Conservation (phyloP, 1,284 basidiomycete species). For the Boletellus deceptivus region DNA sequence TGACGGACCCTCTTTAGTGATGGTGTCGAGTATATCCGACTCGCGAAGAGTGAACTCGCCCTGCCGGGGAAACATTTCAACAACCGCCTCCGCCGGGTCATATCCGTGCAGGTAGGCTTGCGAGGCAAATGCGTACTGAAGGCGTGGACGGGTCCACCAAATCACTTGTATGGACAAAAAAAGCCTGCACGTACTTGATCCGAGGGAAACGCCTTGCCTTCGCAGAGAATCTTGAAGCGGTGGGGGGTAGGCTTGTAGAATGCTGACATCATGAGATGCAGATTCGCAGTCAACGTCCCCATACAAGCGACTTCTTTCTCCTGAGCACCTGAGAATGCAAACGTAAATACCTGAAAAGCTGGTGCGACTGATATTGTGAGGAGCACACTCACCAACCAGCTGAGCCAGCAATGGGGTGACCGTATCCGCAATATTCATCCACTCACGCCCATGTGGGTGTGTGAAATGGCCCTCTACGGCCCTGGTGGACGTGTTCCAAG, state of each 20-base stretch:
- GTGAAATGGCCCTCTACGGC: conserved; percentile 91
- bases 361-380: background rate
- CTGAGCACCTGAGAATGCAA: conserved; percentile 63
- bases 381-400: conserved; percentile 65
- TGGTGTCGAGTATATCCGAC: conserved; percentile 81
- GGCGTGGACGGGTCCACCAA: conserved; percentile 8
- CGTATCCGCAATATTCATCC: conserved; percentile 79
- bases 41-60: conserved; percentile 89
- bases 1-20: conserved; percentile 69
- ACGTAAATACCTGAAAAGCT: conserved; percentile 15
- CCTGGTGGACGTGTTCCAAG: conserved; percentile 40
- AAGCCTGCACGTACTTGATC: conserved; percentile 67
- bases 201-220: conserved; percentile 92
- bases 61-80: conserved; percentile 76
- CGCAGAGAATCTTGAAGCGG: conserved; percentile 94
- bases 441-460: conserved; percentile 81
- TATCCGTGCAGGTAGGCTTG: conserved; percentile 83
- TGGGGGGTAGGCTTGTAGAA: conserved; percentile 88
- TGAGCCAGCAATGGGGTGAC: conserved; percentile 78
- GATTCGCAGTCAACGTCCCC: conserved; percentile 90
- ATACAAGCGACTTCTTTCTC: conserved; percentile 91
- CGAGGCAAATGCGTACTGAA: conserved; percentile 91
- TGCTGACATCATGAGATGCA: conserved; percentile 91
- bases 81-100: conserved; percentile 70
- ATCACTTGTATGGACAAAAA: conserved; percentile 13